A percentile compares a stretch with the other conserved stretches of the same genome.
These are phyloP conservation scores for Lichina pygmaea DNA, from an alignment of 495 filamentous ascomycete species.

Conservation along the genomic window DNA sequence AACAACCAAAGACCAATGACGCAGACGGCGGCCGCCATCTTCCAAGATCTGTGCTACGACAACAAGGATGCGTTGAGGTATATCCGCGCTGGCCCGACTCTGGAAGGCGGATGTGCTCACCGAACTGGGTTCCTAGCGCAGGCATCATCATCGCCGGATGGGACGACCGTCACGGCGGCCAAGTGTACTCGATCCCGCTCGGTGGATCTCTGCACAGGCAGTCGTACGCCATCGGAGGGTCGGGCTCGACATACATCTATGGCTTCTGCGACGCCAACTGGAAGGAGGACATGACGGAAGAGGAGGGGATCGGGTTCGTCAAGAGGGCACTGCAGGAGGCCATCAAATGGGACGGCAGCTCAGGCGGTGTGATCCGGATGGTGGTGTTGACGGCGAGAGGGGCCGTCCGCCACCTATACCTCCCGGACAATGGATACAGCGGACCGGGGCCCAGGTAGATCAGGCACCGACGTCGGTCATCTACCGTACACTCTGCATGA, in stretches of 20 bases:
- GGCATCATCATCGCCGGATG: constrained; percentile 96
- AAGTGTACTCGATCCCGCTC: constrained; percentile 89
- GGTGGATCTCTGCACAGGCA: constrained; percentile 97
- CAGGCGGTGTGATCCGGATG: constrained; percentile 90
- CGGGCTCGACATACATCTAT: constrained; percentile 96
- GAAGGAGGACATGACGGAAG: constrained; percentile 84
- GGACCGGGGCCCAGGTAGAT: constrained; percentile 23
- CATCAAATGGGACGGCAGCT: constrained; percentile 98
- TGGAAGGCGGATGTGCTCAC: constrained; percentile 1
- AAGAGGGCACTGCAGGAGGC: constrained; percentile 74
- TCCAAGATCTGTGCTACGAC: constrained; percentile 90
- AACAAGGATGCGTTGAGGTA: constrained; percentile 86
- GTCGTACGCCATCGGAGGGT: constrained; percentile 83
- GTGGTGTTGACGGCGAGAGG: constrained; percentile 77
- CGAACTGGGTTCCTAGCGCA: constrained; percentile 27
- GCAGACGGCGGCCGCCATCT: constrained; percentile 75
- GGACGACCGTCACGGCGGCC: constrained; percentile 76
- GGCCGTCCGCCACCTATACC: constrained; percentile 69
- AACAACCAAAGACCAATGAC: constrained; percentile 79
- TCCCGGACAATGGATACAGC: constrained; percentile 65
- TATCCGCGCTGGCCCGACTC: constrained; percentile 2
- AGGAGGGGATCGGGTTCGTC: constrained; percentile 78
- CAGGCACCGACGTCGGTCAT: neutral
- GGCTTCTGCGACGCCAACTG: constrained; percentile 94
- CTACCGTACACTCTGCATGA: neutral